Evolutionary conservation across 805 yeast genomes (phyloP).

Genomic region (Priceomyces carsonii): DNA sequence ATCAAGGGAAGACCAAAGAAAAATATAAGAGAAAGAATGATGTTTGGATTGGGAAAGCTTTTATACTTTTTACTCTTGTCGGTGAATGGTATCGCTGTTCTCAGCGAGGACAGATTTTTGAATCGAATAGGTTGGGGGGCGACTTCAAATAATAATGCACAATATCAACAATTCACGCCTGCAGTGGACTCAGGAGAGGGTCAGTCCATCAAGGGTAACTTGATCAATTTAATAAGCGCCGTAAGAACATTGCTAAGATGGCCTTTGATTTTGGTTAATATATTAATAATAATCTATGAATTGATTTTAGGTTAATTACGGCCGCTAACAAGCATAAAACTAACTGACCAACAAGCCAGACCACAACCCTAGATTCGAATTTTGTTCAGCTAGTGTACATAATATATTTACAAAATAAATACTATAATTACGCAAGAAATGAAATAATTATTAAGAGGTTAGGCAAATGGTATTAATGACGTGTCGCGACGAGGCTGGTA

Average conservation of each 20-base stretch:
- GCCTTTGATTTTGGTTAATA: constrained; percentile 69
- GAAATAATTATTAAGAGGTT: not conserved
- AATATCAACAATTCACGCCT: constrained; percentile 31
- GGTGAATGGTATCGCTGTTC: constrained; percentile 73
- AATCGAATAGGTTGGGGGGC: constrained; percentile 53
- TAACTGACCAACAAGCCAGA: too few species aligned
- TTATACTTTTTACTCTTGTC: constrained; percentile 58
- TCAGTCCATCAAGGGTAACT: constrained; percentile 48
- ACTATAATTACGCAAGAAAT: not conserved
- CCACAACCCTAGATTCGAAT: too few species aligned
- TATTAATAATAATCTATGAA: constrained; percentile 68
- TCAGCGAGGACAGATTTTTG: constrained; percentile 78
- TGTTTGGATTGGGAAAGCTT: constrained; percentile 65
- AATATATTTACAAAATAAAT: constrained; percentile 7
- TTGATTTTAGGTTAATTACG: constrained; percentile 62
- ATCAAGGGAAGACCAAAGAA: too few species aligned
- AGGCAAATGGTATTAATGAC: not conserved
- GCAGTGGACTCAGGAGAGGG: constrained; percentile 46
- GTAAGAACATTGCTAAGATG: constrained; percentile 73
- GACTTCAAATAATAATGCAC: constrained; percentile 17
- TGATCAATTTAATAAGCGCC: constrained; percentile 69
- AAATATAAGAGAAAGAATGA: too few species aligned
- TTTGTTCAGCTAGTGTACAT: constrained; percentile 12
- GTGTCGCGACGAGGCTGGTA: too few species aligned
- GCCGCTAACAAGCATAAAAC: too few species aligned